Evolutionary conservation across 805 yeast genomes (phyloP).

Genomic region (Barnettozyma wickerhamii): DNA sequence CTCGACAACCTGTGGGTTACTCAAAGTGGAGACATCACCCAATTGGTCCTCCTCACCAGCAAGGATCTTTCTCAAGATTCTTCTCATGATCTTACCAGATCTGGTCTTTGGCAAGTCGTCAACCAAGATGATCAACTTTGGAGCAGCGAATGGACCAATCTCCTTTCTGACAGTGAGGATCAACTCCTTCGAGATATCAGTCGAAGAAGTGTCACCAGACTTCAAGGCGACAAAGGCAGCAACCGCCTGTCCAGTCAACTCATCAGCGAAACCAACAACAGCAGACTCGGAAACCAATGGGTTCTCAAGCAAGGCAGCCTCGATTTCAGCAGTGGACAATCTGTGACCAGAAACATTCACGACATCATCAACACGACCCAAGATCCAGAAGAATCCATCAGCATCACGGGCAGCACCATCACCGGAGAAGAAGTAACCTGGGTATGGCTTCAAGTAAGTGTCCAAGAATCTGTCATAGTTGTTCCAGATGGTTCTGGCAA

Average conservation of each 20-base stretch:
- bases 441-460: slow-evolving; percentile 79
- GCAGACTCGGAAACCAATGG: slow-evolving; percentile 71
- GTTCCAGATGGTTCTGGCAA: slow-evolving; percentile 78
- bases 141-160: slow-evolving; percentile 86
- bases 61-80: slow-evolving; percentile 72
- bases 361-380: slow-evolving; percentile 86
- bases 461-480: slow-evolving; percentile 73
- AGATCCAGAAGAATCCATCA: slow-evolving; percentile 82
- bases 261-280: slow-evolving; percentile 79
- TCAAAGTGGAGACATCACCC: slow-evolving; percentile 74
- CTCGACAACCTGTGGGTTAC: slow-evolving; percentile 70
- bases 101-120: slow-evolving; percentile 82
- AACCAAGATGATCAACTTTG: slow-evolving; percentile 67
- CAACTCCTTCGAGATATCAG: slow-evolving; percentile 52
- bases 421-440: slow-evolving; percentile 81
- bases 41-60: slow-evolving; percentile 76
- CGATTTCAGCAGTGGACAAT: slow-evolving; percentile 85
- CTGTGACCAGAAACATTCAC: slow-evolving; percentile 86
- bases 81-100: slow-evolving; percentile 85
- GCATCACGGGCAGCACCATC: slow-evolving; percentile 87
- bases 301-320: slow-evolving; percentile 76
- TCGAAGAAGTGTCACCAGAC: slow-evolving; percentile 25
- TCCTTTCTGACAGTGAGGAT: slow-evolving; percentile 69
- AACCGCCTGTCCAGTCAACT: slow-evolving; percentile 83
- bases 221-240: slow-evolving; percentile 78